Evolutionary conservation across 2,329 filamentous ascomycete genomes (phyloP), one percentile per base, ranked within the genome.

Genomic region (Ophiostoma sp.): DNA sequence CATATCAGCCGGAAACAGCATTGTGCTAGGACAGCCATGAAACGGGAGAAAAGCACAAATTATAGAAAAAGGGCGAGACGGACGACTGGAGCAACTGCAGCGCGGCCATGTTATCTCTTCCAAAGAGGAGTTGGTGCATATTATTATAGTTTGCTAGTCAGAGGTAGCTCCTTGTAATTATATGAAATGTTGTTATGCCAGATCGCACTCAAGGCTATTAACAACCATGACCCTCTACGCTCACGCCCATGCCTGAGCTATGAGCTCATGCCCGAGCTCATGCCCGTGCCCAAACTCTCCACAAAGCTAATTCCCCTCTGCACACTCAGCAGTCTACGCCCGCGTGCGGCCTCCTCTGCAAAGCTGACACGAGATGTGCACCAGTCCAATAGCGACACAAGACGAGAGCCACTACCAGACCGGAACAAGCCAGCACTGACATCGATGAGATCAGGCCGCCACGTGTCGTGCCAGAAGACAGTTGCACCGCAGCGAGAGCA

Each of bases 341-440:
- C 77, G 5, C 69, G 72, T 1, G 60, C 70, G 7, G 80, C 80
- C 71, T 88, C 83, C 72, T 89, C 86, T 0, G 78, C 75, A 75
- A 86, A 90, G 71, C 86, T 88, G 4, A 89, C 81, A 68, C 85
- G 78, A 2, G 75, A 78, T 2, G 77, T 83, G 75, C 82, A 83
- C 88, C 89, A 92, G 36, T 86, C 80, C 58, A 91, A 73, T 85
- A 86, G 89, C 0, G 74, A 75, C 73, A 86, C 83, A 3, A 83
- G 85, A 70, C 84, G 80, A 0, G 82, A 81, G 0, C 86, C 86
- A 60, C 82, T 7, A 7, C 11, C 44, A 0, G 81, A 81, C 58
- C 79, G 77, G 5, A 90, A 74, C 52, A 89, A 72, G 0, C 88
- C 88, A 8, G 84, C 82, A 70, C 86, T 89, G 8, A 91, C 82